Conservation (phyloP, 2,329 filamentous ascomycete genomes). For the Hypoxylon sp. region DNA sequence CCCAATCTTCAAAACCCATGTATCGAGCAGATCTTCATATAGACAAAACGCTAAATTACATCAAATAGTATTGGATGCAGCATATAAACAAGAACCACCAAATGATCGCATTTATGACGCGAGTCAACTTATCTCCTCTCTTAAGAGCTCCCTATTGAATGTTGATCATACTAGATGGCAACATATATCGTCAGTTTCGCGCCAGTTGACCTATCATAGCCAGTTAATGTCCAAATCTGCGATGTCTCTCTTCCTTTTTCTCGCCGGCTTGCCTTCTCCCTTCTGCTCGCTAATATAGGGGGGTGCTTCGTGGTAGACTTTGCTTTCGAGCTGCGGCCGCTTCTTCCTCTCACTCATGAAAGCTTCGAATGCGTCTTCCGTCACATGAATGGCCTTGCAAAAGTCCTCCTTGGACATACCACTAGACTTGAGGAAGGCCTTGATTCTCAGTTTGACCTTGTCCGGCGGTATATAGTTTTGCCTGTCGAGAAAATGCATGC, state of each 20-base stretch:
- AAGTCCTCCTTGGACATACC: constrained; percentile 30
- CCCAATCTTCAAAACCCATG: neutral
- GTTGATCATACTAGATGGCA: neutral
- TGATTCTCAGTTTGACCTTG: constrained; percentile 33
- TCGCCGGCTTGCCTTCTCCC: neutral
- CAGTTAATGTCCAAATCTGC: neutral
- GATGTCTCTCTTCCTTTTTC: constrained; percentile 10
- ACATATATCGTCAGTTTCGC: neutral
- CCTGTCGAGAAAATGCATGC: neutral
- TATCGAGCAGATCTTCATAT: neutral
- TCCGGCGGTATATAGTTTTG: constrained; percentile 22
- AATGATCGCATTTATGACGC: neutral
- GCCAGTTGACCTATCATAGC: neutral
- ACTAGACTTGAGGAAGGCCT: constrained; percentile 20
- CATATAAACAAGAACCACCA: neutral
- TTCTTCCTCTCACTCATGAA: constrained; percentile 30
- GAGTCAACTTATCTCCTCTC: neutral
- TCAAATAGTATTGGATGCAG: no score
- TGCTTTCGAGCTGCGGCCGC: constrained; percentile 20
- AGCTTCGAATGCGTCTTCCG: constrained; percentile 16
- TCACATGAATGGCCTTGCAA: constrained; percentile 23
- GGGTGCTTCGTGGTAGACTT: constrained; percentile 32
- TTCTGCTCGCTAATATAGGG: constrained; percentile 22
- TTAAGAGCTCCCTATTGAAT: neutral
- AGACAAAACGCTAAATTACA: neutral